Evolutionary conservation across 345 rosid species (phyloP).

Genomic region (Cardamine occulta): DNA sequence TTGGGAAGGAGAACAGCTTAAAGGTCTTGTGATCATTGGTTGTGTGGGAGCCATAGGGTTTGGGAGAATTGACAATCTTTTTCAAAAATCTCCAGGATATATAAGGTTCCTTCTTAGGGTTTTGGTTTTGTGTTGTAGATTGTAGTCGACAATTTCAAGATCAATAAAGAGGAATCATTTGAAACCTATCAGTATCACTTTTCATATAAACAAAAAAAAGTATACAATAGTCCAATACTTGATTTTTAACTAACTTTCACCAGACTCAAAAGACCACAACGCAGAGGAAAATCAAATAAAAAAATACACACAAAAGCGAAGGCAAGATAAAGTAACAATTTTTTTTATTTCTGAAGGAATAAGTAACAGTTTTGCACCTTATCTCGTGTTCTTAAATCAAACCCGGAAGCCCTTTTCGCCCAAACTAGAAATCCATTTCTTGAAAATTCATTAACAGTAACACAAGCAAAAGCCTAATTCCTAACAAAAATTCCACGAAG

Average conservation of each 20-base stretch:
- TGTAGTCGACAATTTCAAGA: not conserved
- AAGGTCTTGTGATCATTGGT: not conserved
- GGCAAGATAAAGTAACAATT: not conserved
- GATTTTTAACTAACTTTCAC: slow-evolving; percentile 5
- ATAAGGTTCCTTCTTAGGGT: slow-evolving; percentile 5
- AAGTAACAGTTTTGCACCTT: slow-evolving; percentile 1
- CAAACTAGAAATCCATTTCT: not conserved
- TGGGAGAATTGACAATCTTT: not conserved
- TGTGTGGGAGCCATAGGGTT: not conserved
- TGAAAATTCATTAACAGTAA: slow-evolving; percentile 6
- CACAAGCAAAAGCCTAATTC: slow-evolving; percentile 12
- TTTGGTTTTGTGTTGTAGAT: not conserved
- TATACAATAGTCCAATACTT: not conserved
- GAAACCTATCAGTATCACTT: not conserved
- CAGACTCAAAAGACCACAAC: not conserved
- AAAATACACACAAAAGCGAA: not conserved
- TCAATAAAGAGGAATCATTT: not conserved
- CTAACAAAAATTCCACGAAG: slow-evolving; percentile 1
- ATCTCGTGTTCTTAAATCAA: not conserved
- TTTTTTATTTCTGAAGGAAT: not conserved
- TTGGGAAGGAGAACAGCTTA: not conserved
- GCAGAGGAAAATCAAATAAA: not conserved
- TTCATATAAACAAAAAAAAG: not conserved
- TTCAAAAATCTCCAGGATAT: not conserved
- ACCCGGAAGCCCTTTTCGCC: not conserved